Base-by-base conservation (phyloP, 768 basidiomycete species). In the Russula abietina region DNA sequence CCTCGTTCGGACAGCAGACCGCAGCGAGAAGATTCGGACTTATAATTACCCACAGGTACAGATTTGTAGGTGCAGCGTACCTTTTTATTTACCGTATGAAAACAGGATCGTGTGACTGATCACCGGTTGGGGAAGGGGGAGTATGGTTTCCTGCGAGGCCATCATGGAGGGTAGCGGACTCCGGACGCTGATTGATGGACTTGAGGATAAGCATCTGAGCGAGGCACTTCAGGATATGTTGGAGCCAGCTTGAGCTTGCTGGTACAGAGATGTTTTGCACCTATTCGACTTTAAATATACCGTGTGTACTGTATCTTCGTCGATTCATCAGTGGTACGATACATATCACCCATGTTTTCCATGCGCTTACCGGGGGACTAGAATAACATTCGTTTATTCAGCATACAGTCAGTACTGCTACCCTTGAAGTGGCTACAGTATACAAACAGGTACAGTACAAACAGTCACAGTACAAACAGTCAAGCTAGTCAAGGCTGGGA, bases 11-110 rank as follows among this genome's bases (percentile, higher is more conserved):
- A 85, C 87, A 0, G 87, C 86, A 2, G 93, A 95, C 70, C 78
- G 97, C 24, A 92, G 91, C 68, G 94, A 98, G 70, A 98, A 98
- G 73, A 89, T 98, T 61, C 78, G 97, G 64, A 98, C 97, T 4
- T 98, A 98, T 74, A 98, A 97, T 69, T 95, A 87, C 72, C 83
- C 92, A 1, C 93, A 94, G 79, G 92, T 82, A 54, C 11, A 76
- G 67, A 17, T n/a, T 19, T 1, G 5, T 52, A 33, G 2, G 3
- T 14, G 36, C 32, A 11, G 17, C 1, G 30, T 1, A 17, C 17
- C 16, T 53, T 4, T 17, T 24, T 9, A 43, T 57, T 50, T 26
- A 54, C 7, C 43, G 22, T 17, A 30, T 24, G 43, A 32, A 38
- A 24, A 49, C 38, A 68, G 67, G 62, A 68, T 52, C 67, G 67